These are phyloP conservation scores for Mycena maculata DNA, from an alignment of 768 basidiomycete species.

Conservation along the genomic window DNA sequence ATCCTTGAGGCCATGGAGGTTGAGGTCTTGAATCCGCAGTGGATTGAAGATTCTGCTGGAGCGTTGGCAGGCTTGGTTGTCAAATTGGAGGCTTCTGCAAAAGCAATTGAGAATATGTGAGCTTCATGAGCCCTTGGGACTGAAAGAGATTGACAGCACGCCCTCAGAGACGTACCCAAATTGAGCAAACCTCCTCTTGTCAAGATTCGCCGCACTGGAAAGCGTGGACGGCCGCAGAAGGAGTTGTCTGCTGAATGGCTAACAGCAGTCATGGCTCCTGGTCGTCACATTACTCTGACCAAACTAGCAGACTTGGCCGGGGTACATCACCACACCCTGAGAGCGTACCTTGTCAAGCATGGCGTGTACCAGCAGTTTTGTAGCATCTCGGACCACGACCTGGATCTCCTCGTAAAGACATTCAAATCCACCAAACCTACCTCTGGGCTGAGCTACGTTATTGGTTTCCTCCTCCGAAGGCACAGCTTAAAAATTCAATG, in stretches of 20 bases:
- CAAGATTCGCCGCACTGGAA: constrained; percentile 3
- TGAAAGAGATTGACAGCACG: too few species aligned
- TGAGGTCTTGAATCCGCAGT: constrained; percentile 1
- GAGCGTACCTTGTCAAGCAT: constrained; percentile 22
- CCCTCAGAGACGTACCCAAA: not conserved
- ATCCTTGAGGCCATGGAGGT: constrained; percentile 9
- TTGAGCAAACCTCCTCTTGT: not conserved
- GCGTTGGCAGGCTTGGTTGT: not conserved
- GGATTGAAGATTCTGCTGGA: not conserved
- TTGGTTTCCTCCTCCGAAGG: constrained; percentile 25
- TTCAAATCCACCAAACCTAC: constrained; percentile 21
- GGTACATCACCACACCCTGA: constrained; percentile 32
- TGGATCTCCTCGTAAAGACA: constrained; percentile 25
- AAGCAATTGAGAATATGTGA: constrained; percentile 4
- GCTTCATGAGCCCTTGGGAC: not conserved
- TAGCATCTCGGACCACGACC: constrained; percentile 31
- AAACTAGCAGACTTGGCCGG: constrained; percentile 27
- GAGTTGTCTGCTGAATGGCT: constrained; percentile 10
- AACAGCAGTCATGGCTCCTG: constrained; percentile 21
- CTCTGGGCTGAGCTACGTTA: constrained; percentile 36
- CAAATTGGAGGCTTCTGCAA: not conserved
- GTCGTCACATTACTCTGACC: constrained; percentile 18
- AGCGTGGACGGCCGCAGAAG: constrained; percentile 7
- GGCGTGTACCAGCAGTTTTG: constrained; percentile 26
- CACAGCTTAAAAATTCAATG: constrained; percentile 34